A percentile compares a stretch with the other conserved stretches of the same genome.
Evolutionary conservation across 1,139 yeast genomes (phyloP).

Genomic region (Suhomyces coccinellae): DNA sequence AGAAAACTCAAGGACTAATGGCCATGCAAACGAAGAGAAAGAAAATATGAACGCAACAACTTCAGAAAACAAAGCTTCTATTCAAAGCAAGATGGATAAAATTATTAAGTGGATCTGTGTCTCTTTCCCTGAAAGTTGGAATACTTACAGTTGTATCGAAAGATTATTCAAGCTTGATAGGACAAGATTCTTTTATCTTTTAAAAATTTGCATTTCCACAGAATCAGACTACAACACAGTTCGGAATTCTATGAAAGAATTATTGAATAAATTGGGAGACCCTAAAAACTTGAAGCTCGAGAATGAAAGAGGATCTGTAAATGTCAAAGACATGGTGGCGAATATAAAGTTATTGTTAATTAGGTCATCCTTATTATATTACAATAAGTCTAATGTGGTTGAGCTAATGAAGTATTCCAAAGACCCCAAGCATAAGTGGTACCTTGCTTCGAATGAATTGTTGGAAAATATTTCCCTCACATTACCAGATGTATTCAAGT

Average conservation of each 20-base stretch:
- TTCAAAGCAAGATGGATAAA: constrained; percentile 45
- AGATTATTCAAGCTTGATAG: constrained; percentile 56
- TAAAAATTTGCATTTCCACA: constrained; percentile 54
- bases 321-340: constrained; percentile 50
- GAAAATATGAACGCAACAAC: constrained; percentile 14
- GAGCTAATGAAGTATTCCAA: constrained; percentile 52
- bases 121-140: constrained; percentile 54
- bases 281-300: constrained; percentile 47
- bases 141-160: constrained; percentile 50
- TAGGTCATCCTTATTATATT: constrained; percentile 61
- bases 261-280: constrained; percentile 54
- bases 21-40: constrained; percentile 4
- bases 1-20: constrained; percentile 21
- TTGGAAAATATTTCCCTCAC: constrained; percentile 60
- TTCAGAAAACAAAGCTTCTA: constrained; percentile 28
- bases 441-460: constrained; percentile 48
- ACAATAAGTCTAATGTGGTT: constrained; percentile 64
- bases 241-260: constrained; percentile 60
- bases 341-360: constrained; percentile 58
- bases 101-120: constrained; percentile 65
- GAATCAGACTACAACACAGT: constrained; percentile 64
- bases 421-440: constrained; percentile 30
- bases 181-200: constrained; percentile 54
- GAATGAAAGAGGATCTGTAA: constrained; percentile 37
- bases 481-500: constrained; percentile 65